phyloP scores from a whole-genome alignment of 2,329 filamentous ascomycete species.

The Colletotrichum lentis region DNA sequence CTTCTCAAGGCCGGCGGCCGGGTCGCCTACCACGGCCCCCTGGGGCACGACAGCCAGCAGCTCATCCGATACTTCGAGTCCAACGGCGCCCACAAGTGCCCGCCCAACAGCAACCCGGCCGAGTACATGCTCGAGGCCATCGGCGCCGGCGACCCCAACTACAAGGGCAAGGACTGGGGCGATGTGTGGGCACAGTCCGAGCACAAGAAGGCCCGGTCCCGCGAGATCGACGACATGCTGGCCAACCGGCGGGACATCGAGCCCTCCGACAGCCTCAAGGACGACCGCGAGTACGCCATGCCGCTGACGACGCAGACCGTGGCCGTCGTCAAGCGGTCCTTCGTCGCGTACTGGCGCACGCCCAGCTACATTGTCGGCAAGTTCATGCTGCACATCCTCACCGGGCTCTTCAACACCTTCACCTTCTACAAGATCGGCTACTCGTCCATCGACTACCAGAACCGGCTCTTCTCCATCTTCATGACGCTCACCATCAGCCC shows the following conservation, averaged over 20 bases:
- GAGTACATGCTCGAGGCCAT: constrained; percentile 66
- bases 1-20: constrained; percentile 63
- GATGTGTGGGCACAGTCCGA: constrained; percentile 66
- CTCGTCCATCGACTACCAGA: constrained; percentile 70
- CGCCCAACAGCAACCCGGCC: constrained; percentile 59
- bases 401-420: constrained; percentile 74
- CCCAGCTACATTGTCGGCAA: constrained; percentile 71
- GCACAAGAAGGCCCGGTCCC: constrained; percentile 55
- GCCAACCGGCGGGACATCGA: constrained; percentile 52
- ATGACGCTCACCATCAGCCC: constrained; percentile 79
- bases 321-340: constrained; percentile 65
- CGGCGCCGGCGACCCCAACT: constrained; percentile 69
- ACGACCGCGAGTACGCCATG: constrained; percentile 70
- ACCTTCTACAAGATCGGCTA: constrained; percentile 72
- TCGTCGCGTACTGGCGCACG: constrained; percentile 70
- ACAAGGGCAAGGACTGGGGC: constrained; percentile 68
- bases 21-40: constrained; percentile 62
- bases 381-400: constrained; percentile 68
- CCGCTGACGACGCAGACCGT: constrained; percentile 62
- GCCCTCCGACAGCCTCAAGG: constrained; percentile 51
- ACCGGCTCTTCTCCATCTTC: constrained; percentile 77
- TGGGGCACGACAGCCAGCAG: constrained; percentile 58
- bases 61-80: constrained; percentile 62
- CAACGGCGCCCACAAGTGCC: constrained; percentile 59
- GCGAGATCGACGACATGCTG: constrained; percentile 63